Conservation (phyloP, 345 rosid species). For the Eucalyptus camaldulensis region DNA sequence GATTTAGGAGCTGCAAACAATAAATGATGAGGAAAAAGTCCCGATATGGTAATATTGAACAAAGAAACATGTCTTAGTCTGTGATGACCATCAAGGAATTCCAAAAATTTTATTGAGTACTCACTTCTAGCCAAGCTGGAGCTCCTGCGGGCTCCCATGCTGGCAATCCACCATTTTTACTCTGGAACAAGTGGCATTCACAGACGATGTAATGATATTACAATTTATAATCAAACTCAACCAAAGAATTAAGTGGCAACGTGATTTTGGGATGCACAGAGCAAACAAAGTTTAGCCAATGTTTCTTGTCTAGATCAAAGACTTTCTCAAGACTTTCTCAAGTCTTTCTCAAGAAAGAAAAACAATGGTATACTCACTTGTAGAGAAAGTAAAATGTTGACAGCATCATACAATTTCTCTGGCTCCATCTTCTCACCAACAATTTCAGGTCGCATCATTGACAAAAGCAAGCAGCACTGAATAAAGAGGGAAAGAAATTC, state of each 20-base stretch:
- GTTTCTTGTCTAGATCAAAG: background rate
- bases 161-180: slow-evolving; percentile 43
- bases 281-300: background rate
- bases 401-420: slow-evolving; percentile 32
- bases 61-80: background rate
- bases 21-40: background rate
- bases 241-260: background rate
- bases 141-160: slow-evolving; percentile 57
- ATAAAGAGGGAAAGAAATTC: background rate
- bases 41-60: background rate
- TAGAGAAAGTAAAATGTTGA: slow-evolving; percentile 29
- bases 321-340: background rate
- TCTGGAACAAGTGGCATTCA: slow-evolving; percentile 10
- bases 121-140: slow-evolving; percentile 37
- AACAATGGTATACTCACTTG: slow-evolving; percentile 14
- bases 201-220: background rate
- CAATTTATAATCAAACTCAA: background rate
- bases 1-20: slow-evolving; percentile 32
- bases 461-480: slow-evolving; percentile 32
- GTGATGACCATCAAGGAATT: background rate
- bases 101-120: background rate
- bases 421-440: slow-evolving; percentile 34
- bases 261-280: background rate
- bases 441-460: slow-evolving; percentile 24
- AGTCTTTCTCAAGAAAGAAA: background rate